Percentiles rank a stretch among this genome's conserved stretches.
Evolutionary conservation across 768 basidiomycete genomes (phyloP).

Genomic region (Naganishia vaughanmartiniae): DNA sequence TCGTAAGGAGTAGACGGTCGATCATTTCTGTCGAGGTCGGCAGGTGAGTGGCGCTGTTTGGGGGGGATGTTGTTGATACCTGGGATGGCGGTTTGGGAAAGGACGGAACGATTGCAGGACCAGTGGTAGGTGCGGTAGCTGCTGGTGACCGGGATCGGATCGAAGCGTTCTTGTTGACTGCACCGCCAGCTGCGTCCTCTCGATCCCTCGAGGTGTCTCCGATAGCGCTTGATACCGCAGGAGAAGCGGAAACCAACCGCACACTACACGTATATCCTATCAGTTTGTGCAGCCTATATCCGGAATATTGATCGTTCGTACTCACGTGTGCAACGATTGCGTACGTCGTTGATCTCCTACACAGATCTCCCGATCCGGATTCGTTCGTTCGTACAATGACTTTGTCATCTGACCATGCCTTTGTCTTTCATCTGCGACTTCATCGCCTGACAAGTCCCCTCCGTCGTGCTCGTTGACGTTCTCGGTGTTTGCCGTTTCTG

Average conservation of each 20-base stretch:
- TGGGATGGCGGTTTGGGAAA: background rate
- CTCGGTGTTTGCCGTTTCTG: background rate
- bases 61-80: background rate
- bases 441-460: background rate
- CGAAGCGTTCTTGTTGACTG: background rate
- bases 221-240: background rate
- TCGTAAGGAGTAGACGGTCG: conserved; percentile 20
- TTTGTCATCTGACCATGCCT: background rate
- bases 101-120: background rate
- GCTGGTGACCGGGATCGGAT: background rate
- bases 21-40: conserved; percentile 3
- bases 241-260: background rate
- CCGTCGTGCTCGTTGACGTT: background rate
- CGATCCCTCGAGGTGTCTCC: background rate
- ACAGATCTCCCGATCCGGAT: background rate
- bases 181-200: background rate
- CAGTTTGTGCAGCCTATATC: background rate
- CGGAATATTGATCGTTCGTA: background rate
- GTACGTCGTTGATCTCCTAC: background rate
- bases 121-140: background rate
- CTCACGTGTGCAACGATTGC: background rate
- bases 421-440: background rate
- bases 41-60: background rate
- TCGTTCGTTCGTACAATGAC: background rate
- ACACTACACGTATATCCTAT: background rate